These are phyloP conservation scores for Agrocybe praecox DNA, from an alignment of 768 basidiomycete genomes.

Conservation along the genomic window DNA sequence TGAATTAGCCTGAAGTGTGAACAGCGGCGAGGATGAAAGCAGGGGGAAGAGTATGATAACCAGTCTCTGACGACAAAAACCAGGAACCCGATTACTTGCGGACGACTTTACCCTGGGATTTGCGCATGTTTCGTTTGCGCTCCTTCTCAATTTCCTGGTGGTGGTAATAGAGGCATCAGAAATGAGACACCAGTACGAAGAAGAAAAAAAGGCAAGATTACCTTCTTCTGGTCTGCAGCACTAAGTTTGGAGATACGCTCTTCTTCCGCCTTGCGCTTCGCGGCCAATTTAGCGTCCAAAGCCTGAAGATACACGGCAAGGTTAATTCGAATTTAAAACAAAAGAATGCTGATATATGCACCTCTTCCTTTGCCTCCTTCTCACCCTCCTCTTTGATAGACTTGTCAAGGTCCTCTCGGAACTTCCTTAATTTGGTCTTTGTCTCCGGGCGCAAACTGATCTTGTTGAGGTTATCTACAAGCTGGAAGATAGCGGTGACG, in stretches of 20 bases:
- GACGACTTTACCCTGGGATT: conserved; percentile 66
- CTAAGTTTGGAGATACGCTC: conserved; percentile 74
- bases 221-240: conserved; percentile 84
- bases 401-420: conserved; percentile 71
- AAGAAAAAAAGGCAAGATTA: conserved; percentile 20
- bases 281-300: conserved; percentile 69
- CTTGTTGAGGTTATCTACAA: conserved; percentile 70
- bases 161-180: background rate
- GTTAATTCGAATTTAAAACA: background rate
- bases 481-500: conserved; percentile 68
- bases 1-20: background rate
- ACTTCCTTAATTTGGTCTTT: conserved; percentile 71
- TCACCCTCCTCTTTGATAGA: conserved; percentile 66
- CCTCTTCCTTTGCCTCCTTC: conserved; percentile 75
- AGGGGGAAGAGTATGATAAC: background rate
- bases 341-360: conserved; percentile 21
- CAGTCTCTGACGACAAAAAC: background rate
- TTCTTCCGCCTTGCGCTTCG: conserved; percentile 74
- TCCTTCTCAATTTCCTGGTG: conserved; percentile 64
- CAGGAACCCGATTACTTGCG: conserved; percentile 38
- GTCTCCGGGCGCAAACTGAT: conserved; percentile 80
- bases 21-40: conserved; percentile 1
- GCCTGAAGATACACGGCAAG: conserved; percentile 33
- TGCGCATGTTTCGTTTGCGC: conserved; percentile 70
- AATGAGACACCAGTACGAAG: background rate